These are phyloP conservation scores for Platanthera guangdongensis DNA, from an alignment of 106 monocot species.

Conservation along the genomic window DNA sequence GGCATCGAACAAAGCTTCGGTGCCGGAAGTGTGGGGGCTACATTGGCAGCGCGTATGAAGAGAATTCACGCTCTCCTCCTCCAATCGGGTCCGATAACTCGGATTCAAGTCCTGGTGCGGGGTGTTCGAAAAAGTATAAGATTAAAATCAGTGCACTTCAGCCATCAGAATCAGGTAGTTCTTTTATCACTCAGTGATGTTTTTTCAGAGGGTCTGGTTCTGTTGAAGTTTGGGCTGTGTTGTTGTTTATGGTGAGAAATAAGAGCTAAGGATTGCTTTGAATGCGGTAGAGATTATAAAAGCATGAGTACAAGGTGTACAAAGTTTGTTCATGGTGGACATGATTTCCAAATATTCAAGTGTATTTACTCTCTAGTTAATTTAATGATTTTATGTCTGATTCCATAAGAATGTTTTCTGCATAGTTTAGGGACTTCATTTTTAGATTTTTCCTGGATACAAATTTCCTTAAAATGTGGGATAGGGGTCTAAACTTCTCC, in stretches of 20 bases:
- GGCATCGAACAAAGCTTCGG: constrained; percentile 32
- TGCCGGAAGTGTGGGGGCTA: constrained; percentile 40
- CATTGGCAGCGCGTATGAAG: constrained; percentile 18
- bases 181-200: not conserved
- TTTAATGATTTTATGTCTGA: not conserved
- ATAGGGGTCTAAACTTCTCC: no score
- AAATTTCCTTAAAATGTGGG: no score
- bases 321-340: not conserved
- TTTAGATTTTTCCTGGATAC: not conserved
- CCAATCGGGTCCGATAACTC: not conserved
- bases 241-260: not conserved
- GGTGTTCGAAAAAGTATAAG: constrained; percentile 2
- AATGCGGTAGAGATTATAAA: not conserved
- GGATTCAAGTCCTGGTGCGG: not conserved
- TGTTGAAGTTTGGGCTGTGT: not conserved
- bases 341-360: not conserved
- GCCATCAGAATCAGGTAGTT: not conserved
- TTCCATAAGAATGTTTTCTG: not conserved
- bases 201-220: not conserved
- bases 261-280: not conserved
- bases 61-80: not conserved
- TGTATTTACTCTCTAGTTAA: not conserved
- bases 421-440: not conserved
- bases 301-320: not conserved
- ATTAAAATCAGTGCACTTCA: constrained; percentile 9